Base-by-base conservation (phyloP, 1,284 basidiomycete species). In the Phenoliferia sp. region DNA sequence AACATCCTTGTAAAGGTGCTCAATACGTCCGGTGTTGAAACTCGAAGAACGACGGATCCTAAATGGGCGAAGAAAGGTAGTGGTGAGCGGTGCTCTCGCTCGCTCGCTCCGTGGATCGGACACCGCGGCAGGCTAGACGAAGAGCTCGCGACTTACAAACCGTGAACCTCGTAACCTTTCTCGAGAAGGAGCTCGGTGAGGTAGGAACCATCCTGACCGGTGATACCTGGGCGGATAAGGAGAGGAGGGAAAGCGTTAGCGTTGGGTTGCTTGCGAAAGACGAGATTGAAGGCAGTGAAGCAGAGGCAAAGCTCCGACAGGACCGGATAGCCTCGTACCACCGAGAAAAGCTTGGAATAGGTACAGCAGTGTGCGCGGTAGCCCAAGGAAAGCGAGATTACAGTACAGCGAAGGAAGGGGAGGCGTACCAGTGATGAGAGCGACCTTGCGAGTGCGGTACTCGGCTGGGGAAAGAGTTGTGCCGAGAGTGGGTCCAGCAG, bases 31-130 rank as follows among this genome's bases (percentile, higher is more conserved):
- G 65, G 92, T 95, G 81, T 95, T 95, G 85, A 95, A 95, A 76
- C 89, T 91, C 28, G 92, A 94, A 34, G 92, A 94, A 69, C 92
- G 88, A 76, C 92, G 88, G 75, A 95, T 93, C 81, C 94, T 93
- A 44, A 48, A n/a, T 15, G 28, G 3, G 32, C 22, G 29, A 2
- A 15, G 50, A 39, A 26, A 28, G 33, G n/a, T n/a, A 16, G 19
- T 26, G 44, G 44, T n/a, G 60, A 50, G 39, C 16, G 44, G n/a
- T 29, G 22, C n/a, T n/a, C n/a, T n/a, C 55, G 55, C n/a, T n/a
- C n/a, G n/a, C n/a, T 12, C 32, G 28, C 29, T 22, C 57, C 39
- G 48, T 3, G 26, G 36, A 31, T n/a, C 26, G 59, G 26, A 6
- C 2, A n/a, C 31, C 28, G 60, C 66, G 36, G 22, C 64, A 65